Conservation (phyloP, 176 grass and related monocot genomes). For the Pharus latifolius region DNA sequence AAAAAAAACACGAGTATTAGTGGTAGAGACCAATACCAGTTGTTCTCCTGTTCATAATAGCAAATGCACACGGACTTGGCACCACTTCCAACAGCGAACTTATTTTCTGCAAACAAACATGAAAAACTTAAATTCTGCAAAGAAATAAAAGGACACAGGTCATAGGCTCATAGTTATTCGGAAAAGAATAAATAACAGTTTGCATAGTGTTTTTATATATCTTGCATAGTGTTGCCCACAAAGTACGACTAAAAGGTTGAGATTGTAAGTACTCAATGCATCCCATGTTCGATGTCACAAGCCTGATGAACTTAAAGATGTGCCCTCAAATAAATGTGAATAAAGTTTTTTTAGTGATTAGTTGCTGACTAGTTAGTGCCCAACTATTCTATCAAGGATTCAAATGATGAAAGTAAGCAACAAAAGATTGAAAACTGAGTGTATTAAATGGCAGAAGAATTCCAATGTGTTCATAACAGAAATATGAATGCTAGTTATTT, state of each 20-base stretch:
- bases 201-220: background rate
- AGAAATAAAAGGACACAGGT: background rate
- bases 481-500: background rate
- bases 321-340: background rate
- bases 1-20: background rate
- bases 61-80: slow-evolving; percentile 96
- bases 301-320: background rate
- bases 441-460: background rate
- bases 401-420: background rate
- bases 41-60: slow-evolving; percentile 94
- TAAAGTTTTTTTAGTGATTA: background rate
- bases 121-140: background rate
- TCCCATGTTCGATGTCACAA: background rate
- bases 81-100: slow-evolving; percentile 98
- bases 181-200: background rate
- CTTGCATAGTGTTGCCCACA: background rate
- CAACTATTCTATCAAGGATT: background rate
- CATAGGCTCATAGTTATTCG: background rate
- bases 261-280: background rate
- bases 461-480: background rate
- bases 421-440: background rate
- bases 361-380: background rate
- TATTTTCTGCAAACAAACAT: slow-evolving; percentile 71
- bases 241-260: background rate
- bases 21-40: slow-evolving; percentile 52